Conservation (phyloP, 1,139 yeast species). For the Kurtzmaniella quercitrusa region DNA sequence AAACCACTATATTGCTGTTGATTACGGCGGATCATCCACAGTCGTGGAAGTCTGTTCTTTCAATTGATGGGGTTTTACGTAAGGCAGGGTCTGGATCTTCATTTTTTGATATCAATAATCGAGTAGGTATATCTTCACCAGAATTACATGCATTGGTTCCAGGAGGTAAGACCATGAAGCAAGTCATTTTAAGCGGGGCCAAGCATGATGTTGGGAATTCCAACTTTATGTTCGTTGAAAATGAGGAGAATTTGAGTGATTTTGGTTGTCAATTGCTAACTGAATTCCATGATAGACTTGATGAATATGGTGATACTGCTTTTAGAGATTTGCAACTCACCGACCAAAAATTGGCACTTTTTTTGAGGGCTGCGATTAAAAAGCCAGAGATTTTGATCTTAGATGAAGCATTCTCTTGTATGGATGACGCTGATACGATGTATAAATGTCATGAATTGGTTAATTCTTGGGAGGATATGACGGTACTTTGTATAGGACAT, state of each 20-base stretch:
- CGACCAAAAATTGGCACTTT: constrained; percentile 73
- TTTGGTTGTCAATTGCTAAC: constrained; percentile 17
- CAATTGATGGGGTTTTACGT: constrained; percentile 63
- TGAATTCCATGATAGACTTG: constrained; percentile 25
- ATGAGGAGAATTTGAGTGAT: constrained; percentile 11
- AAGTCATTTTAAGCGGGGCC: constrained; percentile 72
- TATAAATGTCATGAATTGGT: constrained; percentile 63
- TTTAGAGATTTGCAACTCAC: constrained; percentile 61
- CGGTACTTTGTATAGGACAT: constrained; percentile 78
- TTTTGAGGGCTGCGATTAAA: constrained; percentile 72
- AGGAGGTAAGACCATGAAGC: constrained; percentile 41
- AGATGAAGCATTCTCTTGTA: constrained; percentile 92
- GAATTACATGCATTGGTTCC: constrained; percentile 88
- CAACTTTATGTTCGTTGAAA: constrained; percentile 28
- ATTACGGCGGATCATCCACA: constrained; percentile 96
- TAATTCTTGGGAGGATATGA: constrained; percentile 42
- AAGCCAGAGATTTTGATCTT: constrained; percentile 73
- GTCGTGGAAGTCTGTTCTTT: constrained; percentile 75
- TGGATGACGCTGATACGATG: constrained; percentile 64
- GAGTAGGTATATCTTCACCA: constrained; percentile 88
- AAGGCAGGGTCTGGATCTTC: constrained; percentile 65
- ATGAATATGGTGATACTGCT: constrained; percentile 23
- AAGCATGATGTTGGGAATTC: constrained; percentile 55
- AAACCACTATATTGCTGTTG: constrained; percentile 78
- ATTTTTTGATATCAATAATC: constrained; percentile 72